Evolutionary conservation across 495 filamentous ascomycete species (phyloP), one percentile per base, ranked within the genome.

Genomic region (Trichocladium uniseriatum): DNA sequence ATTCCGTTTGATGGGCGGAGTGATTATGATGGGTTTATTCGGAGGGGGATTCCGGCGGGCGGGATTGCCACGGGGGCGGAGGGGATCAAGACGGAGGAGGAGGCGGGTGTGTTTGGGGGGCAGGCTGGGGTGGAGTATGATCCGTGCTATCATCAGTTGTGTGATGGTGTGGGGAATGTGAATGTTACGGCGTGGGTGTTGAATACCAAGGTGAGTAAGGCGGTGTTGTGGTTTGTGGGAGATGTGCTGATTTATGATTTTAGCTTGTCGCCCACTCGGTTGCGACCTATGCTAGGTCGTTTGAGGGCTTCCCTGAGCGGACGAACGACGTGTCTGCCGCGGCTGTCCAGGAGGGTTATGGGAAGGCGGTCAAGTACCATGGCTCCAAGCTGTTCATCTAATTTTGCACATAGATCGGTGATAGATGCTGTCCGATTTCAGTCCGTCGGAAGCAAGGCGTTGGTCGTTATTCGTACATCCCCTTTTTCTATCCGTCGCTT

Each of bases 11-110:
- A 79, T 49, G 77, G 76, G 15, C 71, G 77, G 21, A 76, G 72
- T 51, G 77, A 79, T 51, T 79, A 79, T 40, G 73, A 74, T 35
- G 73, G 69, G 11, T 79, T 79, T 57, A 75, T 79, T 49, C 62
- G 65, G 14, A 62, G 72, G 34, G 71, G 69, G 1, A 78, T 77
- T 37, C 76, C 77, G 10, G 74, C 66, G 8, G 76, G 77, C 29
- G 78, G 76, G 36, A 77, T 79, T 56, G 76, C 80, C 2, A 79
- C 86, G 35, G 85, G 78, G 8, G 78, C 72, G 2, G 74, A 83
- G 48, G 74, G 78, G 42, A 68, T 79, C 36, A 77, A 78, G 67
- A 76, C 69, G 1, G 64, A 70, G 21, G 65, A 74, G 48, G 73
- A 79, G 47, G 69, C 61, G 34, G 49, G 42, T 19, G 64, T 73